Evolutionary conservation across 78 protist genomes (phyloP), one percentile per base, ranked within the genome.

Genomic region (Dictyostelium purpureum): DNA sequence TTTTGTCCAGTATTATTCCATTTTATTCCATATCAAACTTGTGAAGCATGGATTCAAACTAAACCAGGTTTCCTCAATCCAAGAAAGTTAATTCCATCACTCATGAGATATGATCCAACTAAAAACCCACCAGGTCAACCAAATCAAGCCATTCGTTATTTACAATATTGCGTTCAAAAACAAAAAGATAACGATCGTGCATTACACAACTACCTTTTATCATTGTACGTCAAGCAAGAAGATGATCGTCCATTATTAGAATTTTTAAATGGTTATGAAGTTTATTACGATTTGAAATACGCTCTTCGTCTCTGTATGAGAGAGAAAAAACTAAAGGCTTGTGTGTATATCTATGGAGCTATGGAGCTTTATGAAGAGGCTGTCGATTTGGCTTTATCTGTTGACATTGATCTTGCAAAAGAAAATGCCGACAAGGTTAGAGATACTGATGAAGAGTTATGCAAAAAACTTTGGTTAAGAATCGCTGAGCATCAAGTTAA

Each of bases 341-440:
- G 98, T 67, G 98, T 97, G 14, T 45, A 78, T 7, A 79, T 98
- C 43, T 97, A 97, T 78, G n/a, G 94, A 10, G 67, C 89, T 26
- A 96, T 98, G 98, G 96, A 87, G 11, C 67, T 97, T 47, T 98
- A 90, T 45, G 99, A 98, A 93, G 99, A 98, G 71, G 98, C 99
- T 0, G 98, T 98, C 6, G 91, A 90, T 33, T 65, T 96, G 0
- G 96, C 99, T 16, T 65, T 98, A 51, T 24, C 67, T 9, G 94
- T 80, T 2, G 98, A 98, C 57, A 56, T 97, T 21, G 75, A 79
- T 31, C 59, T 97, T 42, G 98, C 99, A 7, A 96, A 93, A 61
- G 76, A 38, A 24, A 91, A 76, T 69, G 98, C 97, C 35, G 90
- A 95, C 56, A 49, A 42, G 40, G 67, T 94, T 31, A 67, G 33